Evolutionary conservation across 73 alveolate species (phyloP), one percentile per base, ranked within the genome.

Genomic region (Paraurostyla sp.): DNA sequence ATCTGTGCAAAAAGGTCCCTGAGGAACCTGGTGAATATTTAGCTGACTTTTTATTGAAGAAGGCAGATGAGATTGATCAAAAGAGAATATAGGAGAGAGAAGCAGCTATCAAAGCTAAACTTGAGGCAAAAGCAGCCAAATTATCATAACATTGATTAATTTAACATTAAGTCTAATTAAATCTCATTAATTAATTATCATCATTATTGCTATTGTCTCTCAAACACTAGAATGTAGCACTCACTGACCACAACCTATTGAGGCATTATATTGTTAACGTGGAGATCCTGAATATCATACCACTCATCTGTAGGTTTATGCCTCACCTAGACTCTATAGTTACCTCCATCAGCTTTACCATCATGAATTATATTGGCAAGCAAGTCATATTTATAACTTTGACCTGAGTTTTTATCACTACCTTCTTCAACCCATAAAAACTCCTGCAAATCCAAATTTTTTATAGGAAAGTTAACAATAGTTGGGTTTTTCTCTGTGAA

Each of bases 401-500:
- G 56, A 49, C 82, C 91, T 11, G 75, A 71, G 62, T 82, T 85
- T 71, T 87, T 91, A 62, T 62, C 76, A 35, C 46, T 75, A 36
- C 76, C 92, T 73, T 42, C 75, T 38, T 42, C 32, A 90, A 50
- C 76, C 87, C 58, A 71, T 20, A 52, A 16, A 18, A 57, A 78
- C 33, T 76, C 90, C 42, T 84, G 52, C 85, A 91, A 89, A 91
- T 83, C 97, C 33, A 94, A 90, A 76, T 93, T 92, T 63, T 95
- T 97, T 45, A 98, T 48, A 23, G 99, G 99, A 69, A 98, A 97
- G 81, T 97, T 97, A 59, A 98, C 99, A 51, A 98, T 97, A 32
- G 99, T 97, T 16, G 99, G 98, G 71, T 98, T 98, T 94, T 98
- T 98, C 93, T 98, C 99, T 2, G 15, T 80, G 92, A 97, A 98